These are phyloP conservation scores for Iris pallida DNA, from an alignment of 116 monocot genomes.

Conservation along the genomic window DNA sequence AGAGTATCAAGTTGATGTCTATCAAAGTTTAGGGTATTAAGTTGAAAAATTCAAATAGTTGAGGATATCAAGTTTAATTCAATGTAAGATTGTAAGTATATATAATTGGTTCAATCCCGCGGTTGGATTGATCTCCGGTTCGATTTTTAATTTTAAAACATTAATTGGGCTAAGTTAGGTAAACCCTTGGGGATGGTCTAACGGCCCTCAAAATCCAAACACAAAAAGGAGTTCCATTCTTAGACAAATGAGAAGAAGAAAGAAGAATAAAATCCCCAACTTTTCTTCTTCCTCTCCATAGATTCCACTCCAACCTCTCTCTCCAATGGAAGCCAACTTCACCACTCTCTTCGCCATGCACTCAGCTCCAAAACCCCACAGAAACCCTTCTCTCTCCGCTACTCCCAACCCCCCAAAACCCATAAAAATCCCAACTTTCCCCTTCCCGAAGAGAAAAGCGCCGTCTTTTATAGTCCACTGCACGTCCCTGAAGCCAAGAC, in stretches of 20 bases:
- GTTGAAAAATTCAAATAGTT: not conserved
- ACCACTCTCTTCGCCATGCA: slow-evolving; percentile 3
- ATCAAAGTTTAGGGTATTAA: not conserved
- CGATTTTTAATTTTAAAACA: too few relatives aligned
- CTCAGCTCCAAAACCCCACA: not conserved
- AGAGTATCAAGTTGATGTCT: not conserved
- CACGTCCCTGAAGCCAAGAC: slow-evolving; percentile 17
- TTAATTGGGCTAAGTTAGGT: too few relatives aligned
- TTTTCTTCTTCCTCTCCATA: too few relatives aligned
- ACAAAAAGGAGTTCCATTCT: too few relatives aligned
- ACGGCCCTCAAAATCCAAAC: too few relatives aligned
- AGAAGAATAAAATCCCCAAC: too few relatives aligned
- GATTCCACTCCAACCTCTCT: not conserved
- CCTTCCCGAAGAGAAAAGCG: slow-evolving; percentile 7
- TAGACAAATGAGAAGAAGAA: too few relatives aligned
- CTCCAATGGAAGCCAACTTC: slow-evolving; percentile 25
- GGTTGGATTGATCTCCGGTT: too few relatives aligned
- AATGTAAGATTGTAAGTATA: too few relatives aligned
- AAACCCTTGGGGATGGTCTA: too few relatives aligned
- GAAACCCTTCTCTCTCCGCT: not conserved
- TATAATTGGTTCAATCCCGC: too few relatives aligned
- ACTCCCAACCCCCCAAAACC: not conserved
- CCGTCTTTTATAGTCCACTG: slow-evolving; percentile 23
- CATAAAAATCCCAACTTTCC: slow-evolving; percentile 15
- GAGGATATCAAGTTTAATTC: too few relatives aligned